Conservation (phyloP, 164 flowering plant species). For the Vitis rotundifolia region DNA sequence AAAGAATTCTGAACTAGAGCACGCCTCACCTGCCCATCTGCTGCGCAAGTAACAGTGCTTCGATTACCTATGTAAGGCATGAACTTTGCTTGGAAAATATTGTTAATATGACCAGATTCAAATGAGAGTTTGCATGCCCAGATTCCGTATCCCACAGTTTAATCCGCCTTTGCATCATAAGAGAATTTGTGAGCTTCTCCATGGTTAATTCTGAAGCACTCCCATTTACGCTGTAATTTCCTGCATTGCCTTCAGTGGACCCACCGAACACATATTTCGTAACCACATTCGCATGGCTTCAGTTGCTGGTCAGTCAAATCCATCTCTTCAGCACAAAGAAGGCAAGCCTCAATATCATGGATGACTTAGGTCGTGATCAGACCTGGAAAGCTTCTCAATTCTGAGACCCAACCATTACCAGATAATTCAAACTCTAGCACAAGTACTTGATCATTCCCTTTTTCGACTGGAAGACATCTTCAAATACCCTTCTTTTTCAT, state of each 20-base stretch:
- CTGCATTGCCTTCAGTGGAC: no score
- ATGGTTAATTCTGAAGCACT: no score
- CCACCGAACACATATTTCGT: no score
- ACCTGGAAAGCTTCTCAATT: background rate
- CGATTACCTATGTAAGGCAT: conserved; percentile 81
- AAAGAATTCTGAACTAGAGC: no score
- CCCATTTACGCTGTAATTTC: no score
- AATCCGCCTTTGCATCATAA: conserved; percentile 64
- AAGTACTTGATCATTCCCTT: conserved; percentile 4
- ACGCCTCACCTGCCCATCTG: conserved; percentile 84
- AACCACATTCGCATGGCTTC: no score
- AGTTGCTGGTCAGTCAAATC: no score
- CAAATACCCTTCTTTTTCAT: background rate
- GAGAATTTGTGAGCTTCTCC: no score
- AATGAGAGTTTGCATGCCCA: conserved; percentile 64
- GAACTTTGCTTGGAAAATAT: conserved; percentile 91
- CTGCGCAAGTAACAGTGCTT: conserved; percentile 90
- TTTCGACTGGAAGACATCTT: conserved; percentile 5
- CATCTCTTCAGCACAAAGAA: no score
- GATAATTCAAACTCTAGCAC: background rate
- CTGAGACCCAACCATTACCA: background rate
- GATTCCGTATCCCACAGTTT: conserved; percentile 89
- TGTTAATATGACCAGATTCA: conserved; percentile 75
- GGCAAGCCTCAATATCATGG: conserved; percentile 10
- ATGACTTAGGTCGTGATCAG: background rate